Evolutionary conservation across 108 stramenopile genomes (phyloP).

Genomic region (Nitzschia sp.): DNA sequence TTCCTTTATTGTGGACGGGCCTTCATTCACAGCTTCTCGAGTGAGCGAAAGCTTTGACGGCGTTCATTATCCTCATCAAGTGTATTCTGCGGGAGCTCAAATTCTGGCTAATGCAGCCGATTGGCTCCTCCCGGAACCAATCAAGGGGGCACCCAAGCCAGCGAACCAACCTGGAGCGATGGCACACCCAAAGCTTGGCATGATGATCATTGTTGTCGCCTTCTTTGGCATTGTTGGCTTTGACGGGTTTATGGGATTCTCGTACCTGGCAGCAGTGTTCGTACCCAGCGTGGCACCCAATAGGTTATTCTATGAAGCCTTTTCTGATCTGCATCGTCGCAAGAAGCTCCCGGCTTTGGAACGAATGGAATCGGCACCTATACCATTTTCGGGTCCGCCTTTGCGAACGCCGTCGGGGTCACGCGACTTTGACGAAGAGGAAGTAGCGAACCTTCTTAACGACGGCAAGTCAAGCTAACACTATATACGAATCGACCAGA

Average conservation of each 20-base stretch:
- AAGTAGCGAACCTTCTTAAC: not conserved
- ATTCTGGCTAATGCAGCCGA: constrained; percentile 81
- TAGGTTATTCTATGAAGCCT: constrained; percentile 65
- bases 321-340: constrained; percentile 47
- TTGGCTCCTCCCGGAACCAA: constrained; percentile 66
- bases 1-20: constrained; percentile 79
- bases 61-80: constrained; percentile 82
- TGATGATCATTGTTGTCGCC: constrained; percentile 65
- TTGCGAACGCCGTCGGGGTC: not conserved
- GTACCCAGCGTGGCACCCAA: constrained; percentile 62
- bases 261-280: constrained; percentile 74
- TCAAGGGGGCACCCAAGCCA: not conserved
- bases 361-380: not conserved
- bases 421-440: constrained; percentile 12
- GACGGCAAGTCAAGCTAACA: too few species aligned
- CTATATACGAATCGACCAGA: too few species aligned
- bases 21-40: constrained; percentile 60
- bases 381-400: not conserved
- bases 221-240: constrained; percentile 64
- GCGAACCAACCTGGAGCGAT: constrained; percentile 64
- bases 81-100: constrained; percentile 85
- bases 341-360: constrained; percentile 39
- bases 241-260: constrained; percentile 86
- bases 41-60: constrained; percentile 83
- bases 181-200: constrained; percentile 67